Evolutionary conservation across 2,329 filamentous ascomycete genomes (phyloP).

Genomic region (Clonostachys byssicola): DNA sequence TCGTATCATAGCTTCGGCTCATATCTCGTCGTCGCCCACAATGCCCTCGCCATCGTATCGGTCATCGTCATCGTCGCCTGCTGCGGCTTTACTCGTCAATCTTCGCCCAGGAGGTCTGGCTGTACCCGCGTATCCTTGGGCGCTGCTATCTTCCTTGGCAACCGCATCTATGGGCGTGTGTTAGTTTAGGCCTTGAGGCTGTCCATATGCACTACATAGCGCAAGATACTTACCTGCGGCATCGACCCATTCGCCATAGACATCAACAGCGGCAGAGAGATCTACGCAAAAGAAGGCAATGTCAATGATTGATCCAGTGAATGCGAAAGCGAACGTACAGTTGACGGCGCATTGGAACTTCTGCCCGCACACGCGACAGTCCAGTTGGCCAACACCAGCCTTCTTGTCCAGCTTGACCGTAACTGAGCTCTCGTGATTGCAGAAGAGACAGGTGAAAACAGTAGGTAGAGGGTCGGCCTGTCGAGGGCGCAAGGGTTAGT

Average conservation of each 20-base stretch:
- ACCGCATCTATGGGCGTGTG: conserved; percentile 34
- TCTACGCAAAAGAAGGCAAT: conserved; percentile 43
- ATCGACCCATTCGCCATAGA: conserved; percentile 98
- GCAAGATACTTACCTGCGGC: conserved; percentile 50
- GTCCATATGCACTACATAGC: neutral
- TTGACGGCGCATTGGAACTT: conserved; percentile 91
- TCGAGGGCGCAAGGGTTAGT: conserved; percentile 4
- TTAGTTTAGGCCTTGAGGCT: conserved; percentile 4
- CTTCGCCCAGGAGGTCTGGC: conserved; percentile 7
- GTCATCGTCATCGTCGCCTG: conserved; percentile 36
- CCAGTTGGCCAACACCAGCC: conserved; percentile 74
- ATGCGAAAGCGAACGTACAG: conserved; percentile 51
- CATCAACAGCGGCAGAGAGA: conserved; percentile 86
- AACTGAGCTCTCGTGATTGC: conserved; percentile 94
- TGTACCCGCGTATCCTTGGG: conserved; percentile 18
- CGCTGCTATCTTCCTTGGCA: conserved; percentile 36
- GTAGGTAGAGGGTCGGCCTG: conserved; percentile 71
- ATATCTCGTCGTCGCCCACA: conserved; percentile 43
- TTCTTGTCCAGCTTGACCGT: conserved; percentile 93
- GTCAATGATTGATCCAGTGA: neutral
- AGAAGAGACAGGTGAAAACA: conserved; percentile 95
- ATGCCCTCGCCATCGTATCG: conserved; percentile 50
- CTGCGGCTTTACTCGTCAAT: neutral
- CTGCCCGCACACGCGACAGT: conserved; percentile 92
- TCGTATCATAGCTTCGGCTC: neutral